Percentiles rank a stretch among this genome's conserved stretches.
Conservation (phyloP, 2,329 filamentous ascomycete genomes). For the Grosmannia clavigera region DNA sequence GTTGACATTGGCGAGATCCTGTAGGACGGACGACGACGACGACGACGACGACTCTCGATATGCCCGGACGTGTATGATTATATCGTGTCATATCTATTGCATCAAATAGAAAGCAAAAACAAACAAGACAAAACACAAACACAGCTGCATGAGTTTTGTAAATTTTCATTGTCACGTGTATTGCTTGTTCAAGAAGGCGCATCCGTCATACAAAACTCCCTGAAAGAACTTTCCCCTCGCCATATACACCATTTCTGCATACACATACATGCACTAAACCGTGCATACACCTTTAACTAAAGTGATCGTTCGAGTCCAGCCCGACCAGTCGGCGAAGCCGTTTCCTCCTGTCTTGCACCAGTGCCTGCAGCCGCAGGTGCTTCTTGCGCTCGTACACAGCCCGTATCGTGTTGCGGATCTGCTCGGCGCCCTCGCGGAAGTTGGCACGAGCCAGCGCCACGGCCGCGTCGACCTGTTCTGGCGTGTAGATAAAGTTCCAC, state of each 20-base stretch:
- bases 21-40: constrained; percentile 13
- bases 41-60: background rate
- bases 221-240: too few relatives aligned
- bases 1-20: constrained; percentile 63
- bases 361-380: constrained; percentile 43
- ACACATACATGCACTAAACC: background rate
- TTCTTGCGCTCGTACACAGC: constrained; percentile 93
- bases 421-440: constrained; percentile 68
- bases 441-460: constrained; percentile 75
- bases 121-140: background rate
- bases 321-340: constrained; percentile 34
- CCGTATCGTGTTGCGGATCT: constrained; percentile 64
- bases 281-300: constrained; percentile 31
- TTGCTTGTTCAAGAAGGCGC: background rate
- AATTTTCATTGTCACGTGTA: background rate
- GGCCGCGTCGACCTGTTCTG: constrained; percentile 77
- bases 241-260: background rate
- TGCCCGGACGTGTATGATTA: background rate
- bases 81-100: constrained; percentile 2
- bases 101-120: background rate
- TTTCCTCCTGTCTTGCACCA: constrained; percentile 20
- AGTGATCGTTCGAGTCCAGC: constrained; percentile 45
- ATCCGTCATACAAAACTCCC: too few relatives aligned
- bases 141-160: background rate
- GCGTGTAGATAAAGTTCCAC: constrained; percentile 96